Evolutionary conservation across 805 yeast genomes (phyloP).

Genomic region (Teunomyces barrocoloradensis): DNA sequence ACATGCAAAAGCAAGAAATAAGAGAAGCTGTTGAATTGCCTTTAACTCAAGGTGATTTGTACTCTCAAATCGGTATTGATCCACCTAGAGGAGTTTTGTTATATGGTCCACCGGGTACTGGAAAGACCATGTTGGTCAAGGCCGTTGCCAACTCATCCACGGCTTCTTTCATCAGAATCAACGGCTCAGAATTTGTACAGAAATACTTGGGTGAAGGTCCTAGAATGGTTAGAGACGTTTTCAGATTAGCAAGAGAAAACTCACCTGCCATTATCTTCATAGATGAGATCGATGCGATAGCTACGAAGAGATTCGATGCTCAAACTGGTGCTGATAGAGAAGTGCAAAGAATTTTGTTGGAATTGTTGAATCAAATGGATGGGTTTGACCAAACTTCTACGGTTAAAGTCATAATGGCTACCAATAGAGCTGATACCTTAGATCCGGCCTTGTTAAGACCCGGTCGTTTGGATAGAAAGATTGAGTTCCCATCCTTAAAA

Average conservation of each 20-base stretch:
- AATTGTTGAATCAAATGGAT: constrained; percentile 97
- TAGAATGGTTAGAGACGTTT: constrained; percentile 98
- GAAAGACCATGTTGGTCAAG: constrained; percentile 97
- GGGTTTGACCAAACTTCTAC: constrained; percentile 95
- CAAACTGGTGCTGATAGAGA: constrained; percentile 99
- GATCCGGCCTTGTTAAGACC: constrained; percentile 98
- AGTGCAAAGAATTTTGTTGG: constrained; percentile 95
- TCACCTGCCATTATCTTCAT: constrained; percentile 96
- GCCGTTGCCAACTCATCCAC: constrained; percentile 97
- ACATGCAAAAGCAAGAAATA: constrained; percentile 98
- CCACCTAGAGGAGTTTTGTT: constrained; percentile 97
- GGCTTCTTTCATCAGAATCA: constrained; percentile 93
- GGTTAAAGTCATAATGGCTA: constrained; percentile 98
- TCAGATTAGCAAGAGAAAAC: constrained; percentile 94
- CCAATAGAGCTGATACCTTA: constrained; percentile 95
- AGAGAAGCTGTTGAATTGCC: constrained; percentile 98
- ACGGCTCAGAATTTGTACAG: constrained; percentile 97
- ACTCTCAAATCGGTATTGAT: constrained; percentile 96
- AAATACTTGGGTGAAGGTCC: constrained; percentile 99
- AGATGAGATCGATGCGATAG: constrained; percentile 98
- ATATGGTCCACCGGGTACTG: constrained; percentile 99
- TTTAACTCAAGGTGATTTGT: constrained; percentile 89
- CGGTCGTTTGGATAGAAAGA: constrained; percentile 96
- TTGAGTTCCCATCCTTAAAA: constrained; percentile 93
- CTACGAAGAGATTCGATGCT: constrained; percentile 98